Percentiles rank a stretch among this genome's conserved stretches.
phyloP scores from a whole-genome alignment of 83 land plant species.

The Picea abies region DNA sequence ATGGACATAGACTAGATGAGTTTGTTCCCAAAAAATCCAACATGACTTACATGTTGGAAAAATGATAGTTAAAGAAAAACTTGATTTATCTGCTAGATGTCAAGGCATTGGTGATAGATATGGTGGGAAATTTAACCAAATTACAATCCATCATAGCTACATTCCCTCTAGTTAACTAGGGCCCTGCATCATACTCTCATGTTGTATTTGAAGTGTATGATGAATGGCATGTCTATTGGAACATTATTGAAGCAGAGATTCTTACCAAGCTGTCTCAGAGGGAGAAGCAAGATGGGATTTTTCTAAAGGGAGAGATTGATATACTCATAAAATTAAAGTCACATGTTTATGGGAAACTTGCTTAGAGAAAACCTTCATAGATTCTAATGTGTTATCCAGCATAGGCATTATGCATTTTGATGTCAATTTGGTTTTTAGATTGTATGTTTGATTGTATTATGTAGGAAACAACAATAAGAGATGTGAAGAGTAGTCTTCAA shows the following conservation, averaged over 20 bases:
- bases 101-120: no score
- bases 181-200: no score
- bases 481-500: constrained; percentile 58
- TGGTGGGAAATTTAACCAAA: no score
- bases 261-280: constrained; percentile 36
- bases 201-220: no score
- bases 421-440: not conserved
- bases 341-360: not conserved
- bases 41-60: no score
- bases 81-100: no score
- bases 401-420: not conserved
- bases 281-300: constrained; percentile 44
- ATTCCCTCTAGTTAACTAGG: no score
- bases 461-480: constrained; percentile 76
- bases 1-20: no score
- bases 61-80: no score
- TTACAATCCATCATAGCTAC: no score
- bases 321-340: constrained; percentile 41
- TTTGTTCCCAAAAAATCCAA: no score
- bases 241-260: constrained; percentile 26
- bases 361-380: not conserved
- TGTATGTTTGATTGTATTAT: not conserved
- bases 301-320: constrained; percentile 46
- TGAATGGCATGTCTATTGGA: not conserved
- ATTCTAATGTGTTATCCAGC: not conserved